A percentile compares a stretch with the other conserved stretches of the same genome.
These are phyloP conservation scores for Trypethelium eluteriae DNA, from an alignment of 495 filamentous ascomycete species.

Conservation along the genomic window DNA sequence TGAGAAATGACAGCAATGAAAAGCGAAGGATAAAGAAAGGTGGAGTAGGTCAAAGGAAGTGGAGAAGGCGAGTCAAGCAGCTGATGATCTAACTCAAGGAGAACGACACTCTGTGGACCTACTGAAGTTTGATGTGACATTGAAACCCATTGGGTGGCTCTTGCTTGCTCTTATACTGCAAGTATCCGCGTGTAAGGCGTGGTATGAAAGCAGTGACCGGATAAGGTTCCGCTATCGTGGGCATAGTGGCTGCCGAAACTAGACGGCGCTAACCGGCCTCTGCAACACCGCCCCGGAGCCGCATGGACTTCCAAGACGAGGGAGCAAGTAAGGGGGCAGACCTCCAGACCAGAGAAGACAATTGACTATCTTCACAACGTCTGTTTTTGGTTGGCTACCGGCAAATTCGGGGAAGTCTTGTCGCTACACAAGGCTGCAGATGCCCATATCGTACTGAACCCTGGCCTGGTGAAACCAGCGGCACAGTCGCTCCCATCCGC, in stretches of 20 bases:
- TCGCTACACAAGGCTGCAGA: too few species aligned
- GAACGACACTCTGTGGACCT: background rate
- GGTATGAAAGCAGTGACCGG: too few species aligned
- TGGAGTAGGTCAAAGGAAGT: background rate
- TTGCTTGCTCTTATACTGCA: background rate
- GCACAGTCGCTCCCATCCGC: background rate
- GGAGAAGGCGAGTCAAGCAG: background rate
- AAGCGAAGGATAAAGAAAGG: background rate
- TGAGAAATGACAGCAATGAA: background rate
- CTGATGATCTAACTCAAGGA: background rate
- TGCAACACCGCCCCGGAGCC: background rate
- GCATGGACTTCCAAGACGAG: background rate
- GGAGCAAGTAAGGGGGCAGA: background rate
- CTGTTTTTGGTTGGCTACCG: too few species aligned
- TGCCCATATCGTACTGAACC: background rate
- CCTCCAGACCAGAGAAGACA: too few species aligned
- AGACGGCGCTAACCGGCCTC: conserved; percentile 4
- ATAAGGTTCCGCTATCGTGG: too few species aligned
- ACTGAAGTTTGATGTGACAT: background rate
- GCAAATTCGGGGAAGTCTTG: too few species aligned
- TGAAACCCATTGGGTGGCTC: background rate
- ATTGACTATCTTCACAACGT: too few species aligned
- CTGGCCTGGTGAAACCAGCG: background rate
- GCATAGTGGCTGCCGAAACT: background rate
- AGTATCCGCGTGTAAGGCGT: too few species aligned